Evolutionary conservation across 179 eudicot species (phyloP), one percentile per base, ranked within the genome.

Genomic region (Vitellaria paradoxa): DNA sequence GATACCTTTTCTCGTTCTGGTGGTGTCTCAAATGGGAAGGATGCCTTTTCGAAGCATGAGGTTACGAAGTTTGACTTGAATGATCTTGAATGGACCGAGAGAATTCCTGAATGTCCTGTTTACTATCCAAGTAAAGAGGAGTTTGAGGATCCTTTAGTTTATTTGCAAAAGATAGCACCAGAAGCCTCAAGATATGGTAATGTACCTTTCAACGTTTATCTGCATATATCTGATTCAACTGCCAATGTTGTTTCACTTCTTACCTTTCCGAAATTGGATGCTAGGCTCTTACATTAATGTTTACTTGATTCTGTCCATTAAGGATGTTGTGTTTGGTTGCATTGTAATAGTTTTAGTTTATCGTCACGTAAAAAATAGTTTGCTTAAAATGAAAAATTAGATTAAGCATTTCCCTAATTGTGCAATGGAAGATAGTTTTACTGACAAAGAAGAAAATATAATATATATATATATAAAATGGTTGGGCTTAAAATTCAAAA

Each of bases 181-280:
- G 93, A 91, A 82, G 98, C 98, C 68, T 95, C 99, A 30, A 91
- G 82, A 91, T 90, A 86, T 82, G 99, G 99, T 95, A 88, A 68
- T 56, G 9, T 30, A 46, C 20, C 76, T 24, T 72, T 21, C 50
- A 2, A 12, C 65, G 14, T 26, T 20, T 23, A 15, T 72, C 40
- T 49, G 20, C 18, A n/a, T 64, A 24, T 21, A 23, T 21, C 7
- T 47, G 24, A 20, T 47, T 49, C n/a, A 4, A 47, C 49, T 23
- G 24, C 26, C 10, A 17, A 6, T 7, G 15, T 10, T 14, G 50
- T 75, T 64, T 24, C 70, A 49, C 45, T 63, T 47, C 1, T 73
- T 40, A n/a, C 61, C 20, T 20, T 24, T 50, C 9, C 21, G 60
- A 63, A 49, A 49, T 75, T 63, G 7, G 8, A 6, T 65, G 45